These are phyloP conservation scores for Apiospora malaysiana DNA, from an alignment of 2,329 filamentous ascomycete species.

Conservation along the genomic window DNA sequence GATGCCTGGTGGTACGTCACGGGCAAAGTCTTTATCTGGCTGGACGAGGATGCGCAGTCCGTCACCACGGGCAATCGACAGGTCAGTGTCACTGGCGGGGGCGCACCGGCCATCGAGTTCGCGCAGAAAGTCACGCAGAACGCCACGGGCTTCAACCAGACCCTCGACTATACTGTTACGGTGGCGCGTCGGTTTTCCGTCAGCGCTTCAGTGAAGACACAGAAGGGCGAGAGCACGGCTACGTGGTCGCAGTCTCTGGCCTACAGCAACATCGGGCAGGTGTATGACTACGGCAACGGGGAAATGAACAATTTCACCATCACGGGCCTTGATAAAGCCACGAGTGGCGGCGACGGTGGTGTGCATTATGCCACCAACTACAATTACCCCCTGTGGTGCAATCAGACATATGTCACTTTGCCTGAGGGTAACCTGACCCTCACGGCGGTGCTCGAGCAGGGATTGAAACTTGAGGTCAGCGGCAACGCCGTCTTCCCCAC, in stretches of 20 bases:
- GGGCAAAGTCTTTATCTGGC: slow-evolving; percentile 82
- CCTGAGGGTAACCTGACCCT: slow-evolving; percentile 53
- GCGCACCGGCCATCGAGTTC: slow-evolving; percentile 54
- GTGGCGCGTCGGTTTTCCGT: slow-evolving; percentile 62
- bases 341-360: slow-evolving; percentile 34
- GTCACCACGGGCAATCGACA: slow-evolving; percentile 55
- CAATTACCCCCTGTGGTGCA: slow-evolving; percentile 66
- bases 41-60: slow-evolving; percentile 53
- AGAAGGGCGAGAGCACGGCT: slow-evolving; percentile 47
- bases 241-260: slow-evolving; percentile 63
- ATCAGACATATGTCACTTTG: slow-evolving; percentile 53
- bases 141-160: slow-evolving; percentile 60
- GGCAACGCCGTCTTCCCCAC: slow-evolving; percentile 59
- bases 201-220: slow-evolving; percentile 56
- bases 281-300: slow-evolving; percentile 36
- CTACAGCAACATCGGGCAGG: slow-evolving; percentile 58
- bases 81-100: slow-evolving; percentile 38
- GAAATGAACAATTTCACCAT: slow-evolving; percentile 41
- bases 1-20: slow-evolving; percentile 77
- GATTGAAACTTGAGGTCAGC: slow-evolving; percentile 43
- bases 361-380: slow-evolving; percentile 50
- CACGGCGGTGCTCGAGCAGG: slow-evolving; percentile 49
- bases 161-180: slow-evolving; percentile 62
- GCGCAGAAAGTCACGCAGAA: slow-evolving; percentile 53
- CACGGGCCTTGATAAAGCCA: slow-evolving; percentile 43